A percentile compares a stretch with the other conserved stretches of the same genome.
Conservation (phyloP, 768 basidiomycete genomes). For the Boletus pseudo-olivaceus region DNA sequence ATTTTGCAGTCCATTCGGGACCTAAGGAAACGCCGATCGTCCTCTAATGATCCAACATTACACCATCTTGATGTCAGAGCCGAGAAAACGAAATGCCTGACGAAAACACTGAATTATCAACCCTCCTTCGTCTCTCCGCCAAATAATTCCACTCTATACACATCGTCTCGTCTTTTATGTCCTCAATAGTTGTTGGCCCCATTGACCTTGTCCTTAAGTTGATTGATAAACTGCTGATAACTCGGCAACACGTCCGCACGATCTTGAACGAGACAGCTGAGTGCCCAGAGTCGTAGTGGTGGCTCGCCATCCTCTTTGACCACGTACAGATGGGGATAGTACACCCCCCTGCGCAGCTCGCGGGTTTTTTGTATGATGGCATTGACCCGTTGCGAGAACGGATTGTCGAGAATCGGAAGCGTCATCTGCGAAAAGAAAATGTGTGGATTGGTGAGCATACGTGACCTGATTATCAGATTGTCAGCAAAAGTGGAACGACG, state of each 20-base stretch:
- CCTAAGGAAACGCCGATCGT: no score
- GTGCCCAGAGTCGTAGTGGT: conserved; percentile 90
- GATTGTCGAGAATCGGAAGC: conserved; percentile 85
- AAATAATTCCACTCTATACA: background rate
- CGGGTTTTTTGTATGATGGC: conserved; percentile 92
- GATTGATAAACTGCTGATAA: conserved; percentile 91
- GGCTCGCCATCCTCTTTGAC: conserved; percentile 99
- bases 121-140: background rate
- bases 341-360: conserved; percentile 89
- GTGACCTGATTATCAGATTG: background rate
- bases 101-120: background rate
- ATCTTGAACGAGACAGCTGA: conserved; percentile 93
- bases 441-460: background rate
- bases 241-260: conserved; percentile 92
- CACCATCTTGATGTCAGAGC: background rate
- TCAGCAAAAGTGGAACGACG: background rate
- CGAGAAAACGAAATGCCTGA: background rate
- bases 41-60: background rate
- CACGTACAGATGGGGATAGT: conserved; percentile 90
- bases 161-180: background rate
- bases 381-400: conserved; percentile 94
- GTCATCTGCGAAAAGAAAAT: conserved; percentile 56
- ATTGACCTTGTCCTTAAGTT: conserved; percentile 79
- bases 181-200: conserved; percentile 33
- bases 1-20: no score